phyloP scores from a whole-genome alignment of 371 early-diverging fungal species.

The Chytridium lagenaria region DNA sequence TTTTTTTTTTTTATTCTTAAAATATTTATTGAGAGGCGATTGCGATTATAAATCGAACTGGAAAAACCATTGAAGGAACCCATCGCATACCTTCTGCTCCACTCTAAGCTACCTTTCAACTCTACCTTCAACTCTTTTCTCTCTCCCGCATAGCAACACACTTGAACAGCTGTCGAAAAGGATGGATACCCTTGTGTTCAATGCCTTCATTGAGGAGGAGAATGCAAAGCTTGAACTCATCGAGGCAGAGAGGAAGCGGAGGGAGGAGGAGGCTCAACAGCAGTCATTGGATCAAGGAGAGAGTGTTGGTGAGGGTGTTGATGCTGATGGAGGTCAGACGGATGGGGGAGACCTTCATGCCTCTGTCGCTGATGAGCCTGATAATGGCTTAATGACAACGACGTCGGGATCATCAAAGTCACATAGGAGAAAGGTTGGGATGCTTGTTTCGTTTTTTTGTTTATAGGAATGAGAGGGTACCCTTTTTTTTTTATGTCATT shows the following conservation, averaged over 20 bases:
- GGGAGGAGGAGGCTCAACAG: not conserved
- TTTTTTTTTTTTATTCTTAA: too few species aligned
- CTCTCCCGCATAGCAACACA: not conserved
- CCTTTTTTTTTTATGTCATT: not conserved
- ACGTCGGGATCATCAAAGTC: not conserved
- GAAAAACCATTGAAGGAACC: too few species aligned
- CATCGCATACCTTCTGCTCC: too few species aligned
- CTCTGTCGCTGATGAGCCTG: not conserved
- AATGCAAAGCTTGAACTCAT: not conserved
- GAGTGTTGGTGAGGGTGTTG: too few species aligned
- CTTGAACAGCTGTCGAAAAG: not conserved
- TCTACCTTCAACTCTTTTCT: too few species aligned
- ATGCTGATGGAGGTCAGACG: too few species aligned
- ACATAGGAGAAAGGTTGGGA: not conserved
- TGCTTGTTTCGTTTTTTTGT: not conserved
- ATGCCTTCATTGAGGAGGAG: slow-evolving; percentile 8
- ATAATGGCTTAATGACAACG: not conserved
- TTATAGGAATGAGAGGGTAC: too few species aligned
- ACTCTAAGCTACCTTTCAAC: too few species aligned
- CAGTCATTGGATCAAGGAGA: not conserved
- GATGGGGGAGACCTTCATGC: not conserved
- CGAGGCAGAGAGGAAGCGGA: not conserved
- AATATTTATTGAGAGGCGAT: too few species aligned
- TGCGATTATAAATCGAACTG: too few species aligned
- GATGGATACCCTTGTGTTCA: slow-evolving; percentile 11